These are phyloP conservation scores for Sugiyamaella sp. DNA, from an alignment of 1,139 yeast genomes.

Conservation along the genomic window DNA sequence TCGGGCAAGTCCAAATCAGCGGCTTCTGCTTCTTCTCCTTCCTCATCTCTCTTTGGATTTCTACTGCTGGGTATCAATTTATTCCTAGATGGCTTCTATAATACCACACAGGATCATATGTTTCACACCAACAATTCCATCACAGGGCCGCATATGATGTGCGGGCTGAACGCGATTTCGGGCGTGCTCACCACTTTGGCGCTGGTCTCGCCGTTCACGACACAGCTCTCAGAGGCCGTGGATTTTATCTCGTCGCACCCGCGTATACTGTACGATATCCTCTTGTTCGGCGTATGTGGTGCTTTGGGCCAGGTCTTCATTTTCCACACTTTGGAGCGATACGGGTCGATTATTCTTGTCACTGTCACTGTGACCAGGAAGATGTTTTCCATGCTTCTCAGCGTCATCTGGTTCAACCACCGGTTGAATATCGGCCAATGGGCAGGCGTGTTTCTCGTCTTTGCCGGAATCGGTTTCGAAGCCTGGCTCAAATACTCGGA, in stretches of 20 bases:
- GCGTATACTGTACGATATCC: constrained; percentile 58
- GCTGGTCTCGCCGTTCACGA: constrained; percentile 46
- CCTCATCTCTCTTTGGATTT: constrained; percentile 55
- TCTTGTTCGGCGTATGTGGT: constrained; percentile 76
- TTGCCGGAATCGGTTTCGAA: constrained; percentile 77
- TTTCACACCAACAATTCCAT: constrained; percentile 53
- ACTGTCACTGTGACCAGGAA: constrained; percentile 96
- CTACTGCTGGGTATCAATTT: constrained; percentile 61
- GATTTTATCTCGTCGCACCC: constrained; percentile 55
- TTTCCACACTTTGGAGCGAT: constrained; percentile 77
- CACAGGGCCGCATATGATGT: constrained; percentile 88
- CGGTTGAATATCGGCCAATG: constrained; percentile 64
- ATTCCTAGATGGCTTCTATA: constrained; percentile 86
- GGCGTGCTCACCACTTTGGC: constrained; percentile 47
- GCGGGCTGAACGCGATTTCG: constrained; percentile 68
- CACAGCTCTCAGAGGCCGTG: constrained; percentile 55
- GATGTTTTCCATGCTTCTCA: constrained; percentile 90
- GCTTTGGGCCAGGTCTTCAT: constrained; percentile 92
- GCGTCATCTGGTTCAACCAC: constrained; percentile 87
- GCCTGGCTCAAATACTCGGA: constrained; percentile 51
- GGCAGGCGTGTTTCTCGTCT: constrained; percentile 77
- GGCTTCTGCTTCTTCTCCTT: constrained; percentile 24
- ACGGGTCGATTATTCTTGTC: constrained; percentile 81
- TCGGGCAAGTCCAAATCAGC: constrained; percentile 17
- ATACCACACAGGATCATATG: constrained; percentile 88